Conservation (phyloP, 2,329 filamentous ascomycete genomes). For the Paecilomyces fulvus region DNA sequence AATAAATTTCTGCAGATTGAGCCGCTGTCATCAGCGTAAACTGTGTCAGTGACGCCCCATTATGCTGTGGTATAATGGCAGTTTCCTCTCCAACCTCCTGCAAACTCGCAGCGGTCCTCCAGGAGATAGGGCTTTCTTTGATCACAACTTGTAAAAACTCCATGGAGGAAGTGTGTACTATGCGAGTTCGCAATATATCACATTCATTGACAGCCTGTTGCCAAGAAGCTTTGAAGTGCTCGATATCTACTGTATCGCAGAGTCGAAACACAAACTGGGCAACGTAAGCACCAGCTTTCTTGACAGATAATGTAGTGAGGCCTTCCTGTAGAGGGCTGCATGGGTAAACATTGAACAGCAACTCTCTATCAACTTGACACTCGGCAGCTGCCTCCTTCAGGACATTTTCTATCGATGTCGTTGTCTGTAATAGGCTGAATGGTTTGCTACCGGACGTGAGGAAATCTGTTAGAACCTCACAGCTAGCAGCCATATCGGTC, state of each 20-base stretch:
- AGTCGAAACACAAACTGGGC: conserved; percentile 39
- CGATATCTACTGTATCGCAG: conserved; percentile 28
- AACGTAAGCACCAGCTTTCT: conserved; percentile 41
- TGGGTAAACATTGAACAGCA: conserved; percentile 34
- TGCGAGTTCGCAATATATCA: conserved; percentile 43
- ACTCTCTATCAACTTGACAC: conserved; percentile 20
- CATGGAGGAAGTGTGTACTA: conserved; percentile 30
- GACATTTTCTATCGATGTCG: conserved; percentile 10
- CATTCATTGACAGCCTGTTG: conserved; percentile 35
- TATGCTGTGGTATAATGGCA: conserved; percentile 20
- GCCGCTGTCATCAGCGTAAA: conserved; percentile 27
- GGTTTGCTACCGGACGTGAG: conserved; percentile 9
- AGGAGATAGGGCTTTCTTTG: conserved; percentile 24
- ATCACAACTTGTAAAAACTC: conserved; percentile 35
- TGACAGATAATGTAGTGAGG: conserved; percentile 40
- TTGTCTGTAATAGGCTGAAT: conserved; percentile 22
- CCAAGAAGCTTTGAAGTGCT: conserved; percentile 40
- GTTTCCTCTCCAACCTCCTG: conserved; percentile 16
- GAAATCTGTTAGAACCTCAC: conserved; percentile 6
- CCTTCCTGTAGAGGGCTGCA: conserved; percentile 39
- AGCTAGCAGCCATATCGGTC: conserved; percentile 32
- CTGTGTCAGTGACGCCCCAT: conserved; percentile 26
- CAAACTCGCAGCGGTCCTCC: conserved; percentile 22
- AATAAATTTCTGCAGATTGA: conserved; percentile 21
- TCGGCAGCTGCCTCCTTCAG: conserved; percentile 20